Base-by-base conservation (phyloP, 441 rosid species). In the Gossypium laxum region DNA sequence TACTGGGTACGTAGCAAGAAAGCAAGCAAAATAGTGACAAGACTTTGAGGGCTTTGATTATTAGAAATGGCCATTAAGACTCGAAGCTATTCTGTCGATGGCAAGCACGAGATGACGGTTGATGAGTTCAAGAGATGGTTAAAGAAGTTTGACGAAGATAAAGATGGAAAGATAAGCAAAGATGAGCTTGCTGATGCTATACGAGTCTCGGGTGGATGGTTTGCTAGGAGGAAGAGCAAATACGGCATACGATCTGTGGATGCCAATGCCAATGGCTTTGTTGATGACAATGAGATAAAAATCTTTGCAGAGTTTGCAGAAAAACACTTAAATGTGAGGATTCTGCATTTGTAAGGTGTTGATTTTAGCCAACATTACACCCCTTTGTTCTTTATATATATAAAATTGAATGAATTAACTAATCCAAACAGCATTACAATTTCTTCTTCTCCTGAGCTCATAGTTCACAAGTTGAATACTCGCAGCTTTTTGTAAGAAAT, bases 171-270 rank as follows among this genome's bases (percentile, higher is more conserved):
- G 73, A 78, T 82, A 15, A 82, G 78, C 78, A 64, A 7, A 47
- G 72, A 82, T 18, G 89, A 80, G 67, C 83, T 85, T 3, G 70
- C 61, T 0, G 76, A 81, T 1, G 76, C 82, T 7, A 22, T 81
- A 52, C 74, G 79, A 0, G 50, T 4, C 60, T 5, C 55, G 2
- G 85, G 84, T n/a, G 76, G 79, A 5, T 72, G 82, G 83, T 81
- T 85, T 15, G 75, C 89, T 0, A 8, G 76, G 34, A 69, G 68
- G 79, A 80, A 65, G 66, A 69, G 78, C 41, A 70, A 48, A 65
- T 76, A 34, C 0, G 84, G 73, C 0, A 2, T 82, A 0, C 41
- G 18, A 19, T 17, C 56, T 0, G 87, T 75, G 2, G 85, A 85
- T 60, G 41, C 74, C 21, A 62, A 82, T 56, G 74, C 76, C 19